Conservation (phyloP, 2,329 filamentous ascomycete genomes). For the Penicillium sp. region DNA sequence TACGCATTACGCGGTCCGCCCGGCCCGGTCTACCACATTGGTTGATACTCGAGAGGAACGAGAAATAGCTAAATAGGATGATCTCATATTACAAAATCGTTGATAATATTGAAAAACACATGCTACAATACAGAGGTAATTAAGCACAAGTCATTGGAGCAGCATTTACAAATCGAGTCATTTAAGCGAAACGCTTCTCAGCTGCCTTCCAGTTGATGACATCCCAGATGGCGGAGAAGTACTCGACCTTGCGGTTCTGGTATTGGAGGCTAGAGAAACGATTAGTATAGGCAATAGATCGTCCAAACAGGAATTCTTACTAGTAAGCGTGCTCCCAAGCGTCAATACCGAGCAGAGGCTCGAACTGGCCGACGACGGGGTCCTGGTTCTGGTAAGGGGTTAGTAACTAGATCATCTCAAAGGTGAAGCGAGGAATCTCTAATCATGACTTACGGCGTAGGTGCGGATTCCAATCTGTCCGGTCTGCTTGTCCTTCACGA, state of each 20-base stretch:
- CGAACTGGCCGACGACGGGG: constrained; percentile 78
- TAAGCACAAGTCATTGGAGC: constrained; percentile 6
- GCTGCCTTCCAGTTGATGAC: constrained; percentile 95
- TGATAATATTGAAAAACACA: constrained; percentile 12
- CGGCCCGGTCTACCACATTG: constrained; percentile 13
- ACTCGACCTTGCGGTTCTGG: constrained; percentile 95
- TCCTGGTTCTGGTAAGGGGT: constrained; percentile 67
- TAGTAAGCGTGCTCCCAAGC: constrained; percentile 98
- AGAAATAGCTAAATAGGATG: neutral
- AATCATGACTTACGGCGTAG: constrained; percentile 54
- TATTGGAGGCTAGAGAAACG: constrained; percentile 67
- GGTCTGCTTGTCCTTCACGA: constrained; percentile 63
- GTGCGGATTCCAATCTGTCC: constrained; percentile 59
- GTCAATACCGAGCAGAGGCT: constrained; percentile 83
- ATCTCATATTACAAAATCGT: neutral
- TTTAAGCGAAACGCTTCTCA: constrained; percentile 68
- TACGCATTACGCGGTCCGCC: constrained; percentile 9
- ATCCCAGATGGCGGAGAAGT: constrained; percentile 91
- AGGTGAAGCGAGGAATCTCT: neutral
- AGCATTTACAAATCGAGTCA: constrained; percentile 5
- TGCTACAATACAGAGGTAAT: constrained; percentile 23
- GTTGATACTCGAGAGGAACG: neutral
- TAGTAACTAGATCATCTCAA: constrained; percentile 3
- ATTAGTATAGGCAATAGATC: constrained; percentile 21
- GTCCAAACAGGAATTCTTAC: constrained; percentile 39